Evolutionary conservation across 2,329 filamentous ascomycete genomes (phyloP), one percentile per base, ranked within the genome.

Genomic region (Ophiocordyceps camponoti-leonardi): DNA sequence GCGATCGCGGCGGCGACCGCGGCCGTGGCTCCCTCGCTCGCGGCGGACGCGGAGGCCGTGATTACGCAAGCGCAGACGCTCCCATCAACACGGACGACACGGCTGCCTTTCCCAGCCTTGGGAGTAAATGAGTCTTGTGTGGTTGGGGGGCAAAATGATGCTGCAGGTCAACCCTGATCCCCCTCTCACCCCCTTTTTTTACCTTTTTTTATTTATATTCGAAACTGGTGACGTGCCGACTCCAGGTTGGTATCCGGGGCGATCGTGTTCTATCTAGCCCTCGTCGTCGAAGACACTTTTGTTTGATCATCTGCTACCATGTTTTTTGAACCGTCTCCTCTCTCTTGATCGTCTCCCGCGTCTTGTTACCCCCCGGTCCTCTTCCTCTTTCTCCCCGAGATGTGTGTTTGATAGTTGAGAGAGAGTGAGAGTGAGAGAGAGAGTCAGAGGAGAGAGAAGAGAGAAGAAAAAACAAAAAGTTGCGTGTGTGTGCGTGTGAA

Each of bases 61-160:
- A 52, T 26, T 49, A 45, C 49, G 52, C 46, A 33, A 33, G 31
- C 31, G 12, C 11, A 33, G 31, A 33, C 45, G 60, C 63, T 53
- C 52, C 63, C 53, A 71, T 77, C 65, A 76, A 77, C 68, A 68
- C 69, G 58, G 69, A 60, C 56, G 73, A 77, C 54, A 63, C 75
- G 67, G 64, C 61, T 52, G 73, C 73, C 50, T 78, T 79, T 70
- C 75, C 75, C 57, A 76, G 71, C 67, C 66, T 79, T 54, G 73
- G 73, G 57, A 67, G 69, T 61, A 67, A 68, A 59, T 73, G 71
- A 60, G 56, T 52, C 52, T 51, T n/a, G n/a, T n/a, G n/a, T 18
- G 5, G 31, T 5, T 5, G 13, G 31, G 31, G 31, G 31, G 5
- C 43, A 43, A 14, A 26, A 26, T 26, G 23, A 26, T 26, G 23